Conservation (phyloP, 495 filamentous ascomycete genomes). For the Aspergillus coremiiformis region DNA sequence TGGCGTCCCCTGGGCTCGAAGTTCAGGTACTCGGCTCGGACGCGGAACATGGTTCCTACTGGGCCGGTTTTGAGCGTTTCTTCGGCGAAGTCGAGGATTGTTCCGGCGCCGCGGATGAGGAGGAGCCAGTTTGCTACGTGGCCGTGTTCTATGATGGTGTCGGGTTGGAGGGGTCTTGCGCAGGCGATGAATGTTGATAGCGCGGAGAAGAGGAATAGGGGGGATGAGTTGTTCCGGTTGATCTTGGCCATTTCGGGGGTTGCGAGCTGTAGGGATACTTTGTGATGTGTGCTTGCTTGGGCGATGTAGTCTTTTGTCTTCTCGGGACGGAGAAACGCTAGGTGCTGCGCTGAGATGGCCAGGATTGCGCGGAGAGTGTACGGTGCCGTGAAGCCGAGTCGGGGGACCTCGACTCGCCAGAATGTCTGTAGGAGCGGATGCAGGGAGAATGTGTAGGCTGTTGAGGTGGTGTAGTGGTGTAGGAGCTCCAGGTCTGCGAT, state of each 20-base stretch:
- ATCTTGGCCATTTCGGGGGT: constrained; percentile 18
- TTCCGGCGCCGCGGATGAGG: constrained; percentile 24
- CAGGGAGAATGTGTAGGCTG: constrained; percentile 29
- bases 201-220: constrained; percentile 33
- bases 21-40: not conserved
- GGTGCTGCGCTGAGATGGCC: constrained; percentile 31
- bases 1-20: not conserved
- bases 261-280: constrained; percentile 22
- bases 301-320: constrained; percentile 12
- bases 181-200: constrained; percentile 22
- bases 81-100: not conserved
- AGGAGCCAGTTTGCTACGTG: constrained; percentile 35
- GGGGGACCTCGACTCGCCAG: constrained; percentile 25
- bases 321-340: constrained; percentile 21
- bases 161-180: constrained; percentile 10
- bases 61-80: not conserved
- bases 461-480: constrained; percentile 32
- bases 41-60: not conserved
- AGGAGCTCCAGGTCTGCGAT: constrained; percentile 26
- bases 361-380: constrained; percentile 30
- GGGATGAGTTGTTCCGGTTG: constrained; percentile 21
- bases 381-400: constrained; percentile 24
- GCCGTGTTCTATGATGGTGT: constrained; percentile 26
- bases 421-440: constrained; percentile 22
- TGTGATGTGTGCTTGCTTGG: constrained; percentile 30